Base-by-base conservation (phyloP, 495 filamentous ascomycete species). In the Talaromyces liani region DNA sequence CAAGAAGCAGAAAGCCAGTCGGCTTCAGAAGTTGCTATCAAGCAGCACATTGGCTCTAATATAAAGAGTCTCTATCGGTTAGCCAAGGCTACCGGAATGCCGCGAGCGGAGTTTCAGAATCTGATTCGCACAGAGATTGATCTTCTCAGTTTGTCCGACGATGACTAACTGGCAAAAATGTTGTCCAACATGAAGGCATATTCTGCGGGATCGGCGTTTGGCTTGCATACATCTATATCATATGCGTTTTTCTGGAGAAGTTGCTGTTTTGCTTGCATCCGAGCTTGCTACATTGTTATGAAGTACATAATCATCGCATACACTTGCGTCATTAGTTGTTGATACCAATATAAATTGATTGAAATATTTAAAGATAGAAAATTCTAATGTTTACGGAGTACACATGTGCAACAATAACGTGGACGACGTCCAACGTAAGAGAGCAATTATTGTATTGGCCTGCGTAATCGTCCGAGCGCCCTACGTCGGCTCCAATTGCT, bases 31-130 rank as follows among this genome's bases (percentile, higher is more conserved):
- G 79, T 90, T 14, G 92, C 88, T 3, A 85, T 97, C 22, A 91
- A 91, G 73, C 91, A 96, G 73, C 94, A 97, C 73, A 88, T 98
- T 27, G 85, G 88, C 51, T 86, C 90, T 6, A 93, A 87, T 69
- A 86, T 98, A 64, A 93, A 96, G 80, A 94, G 90, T 72, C 72
- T 98, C 65, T 97, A 88, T 70, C 79, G 91, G 41, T 77, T 98
- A 34, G 91, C 92, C 51, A 85, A 86, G 68, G 82, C 85, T 16
- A 86, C 86, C 20, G 94, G 94, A 2, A 92, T 98, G 65, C 87
- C 90, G 56, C 80, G 90, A 57, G 82, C 82, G 27, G 93, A 97
- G 66, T 97, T 98, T 75, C 89, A 92, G 74, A 77, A 83, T 60
- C 72, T 96, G 64, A 84, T 98, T 2, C 80, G 82, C 75, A 90